phyloP scores from a whole-genome alignment of 805 yeast genomes.

The Wickerhamomyces silvicola region DNA sequence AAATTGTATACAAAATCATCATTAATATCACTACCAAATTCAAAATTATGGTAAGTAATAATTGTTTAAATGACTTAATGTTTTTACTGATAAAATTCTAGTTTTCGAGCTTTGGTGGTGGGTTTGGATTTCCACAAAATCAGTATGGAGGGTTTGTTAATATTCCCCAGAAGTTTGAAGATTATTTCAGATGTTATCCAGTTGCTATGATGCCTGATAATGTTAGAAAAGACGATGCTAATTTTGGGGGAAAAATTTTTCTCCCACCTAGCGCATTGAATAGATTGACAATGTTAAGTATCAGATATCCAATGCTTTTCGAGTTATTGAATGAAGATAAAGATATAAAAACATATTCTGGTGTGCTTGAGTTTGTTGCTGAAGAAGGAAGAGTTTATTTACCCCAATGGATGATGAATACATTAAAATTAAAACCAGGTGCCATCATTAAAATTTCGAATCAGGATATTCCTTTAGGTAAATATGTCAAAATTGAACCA shows the following conservation, averaged over 20 bases:
- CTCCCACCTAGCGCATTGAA: conserved; percentile 90
- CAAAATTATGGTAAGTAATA: too few relatives aligned
- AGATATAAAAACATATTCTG: conserved; percentile 67
- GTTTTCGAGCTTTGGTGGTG: conserved; percentile 33
- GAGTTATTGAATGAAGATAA: conserved; percentile 65
- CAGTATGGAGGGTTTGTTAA: conserved; percentile 21
- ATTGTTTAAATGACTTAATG: too few relatives aligned
- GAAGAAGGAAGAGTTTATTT: conserved; percentile 94
- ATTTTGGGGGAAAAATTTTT: conserved; percentile 93
- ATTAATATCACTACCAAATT: too few relatives aligned
- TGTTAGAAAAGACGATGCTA: conserved; percentile 66
- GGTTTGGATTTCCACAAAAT: conserved; percentile 12
- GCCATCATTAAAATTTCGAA: conserved; percentile 68
- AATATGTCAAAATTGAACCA: conserved; percentile 89
- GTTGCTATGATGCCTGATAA: conserved; percentile 75
- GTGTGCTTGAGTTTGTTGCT: conserved; percentile 93
- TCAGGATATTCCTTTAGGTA: conserved; percentile 79
- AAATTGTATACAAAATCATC: too few relatives aligned
- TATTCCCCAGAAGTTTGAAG: conserved; percentile 57
- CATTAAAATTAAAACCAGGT: conserved; percentile 69
- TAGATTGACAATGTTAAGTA: conserved; percentile 82
- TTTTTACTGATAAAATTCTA: too few relatives aligned
- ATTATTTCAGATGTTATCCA: conserved; percentile 89
- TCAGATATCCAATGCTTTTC: conserved; percentile 94
- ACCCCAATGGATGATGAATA: conserved; percentile 95